A percentile compares a stretch with the other conserved stretches of the same genome.
These are phyloP conservation scores for Hysterangium stoloniferum DNA, from an alignment of 768 basidiomycete species.

Conservation along the genomic window DNA sequence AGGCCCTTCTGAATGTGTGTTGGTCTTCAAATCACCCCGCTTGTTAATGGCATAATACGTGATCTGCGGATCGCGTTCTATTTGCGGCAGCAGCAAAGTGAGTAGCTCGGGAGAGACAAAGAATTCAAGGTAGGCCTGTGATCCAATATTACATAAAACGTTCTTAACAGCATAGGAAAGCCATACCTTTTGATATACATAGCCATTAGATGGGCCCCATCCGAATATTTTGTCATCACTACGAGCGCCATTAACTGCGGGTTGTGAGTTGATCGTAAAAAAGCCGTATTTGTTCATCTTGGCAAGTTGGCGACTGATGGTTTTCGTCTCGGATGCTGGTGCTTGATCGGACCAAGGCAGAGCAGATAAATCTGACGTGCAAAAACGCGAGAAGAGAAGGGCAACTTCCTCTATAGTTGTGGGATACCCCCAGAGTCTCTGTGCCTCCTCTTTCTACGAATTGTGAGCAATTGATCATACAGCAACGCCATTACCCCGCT, in stretches of 20 bases:
- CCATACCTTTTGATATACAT: constrained; percentile 86
- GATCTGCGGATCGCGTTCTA: constrained; percentile 80
- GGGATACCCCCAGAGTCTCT: constrained; percentile 85
- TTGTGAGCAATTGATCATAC: neutral
- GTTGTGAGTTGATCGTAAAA: constrained; percentile 95
- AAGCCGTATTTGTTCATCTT: constrained; percentile 88
- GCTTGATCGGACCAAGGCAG: constrained; percentile 94
- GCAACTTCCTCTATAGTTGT: constrained; percentile 55
- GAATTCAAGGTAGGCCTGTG: constrained; percentile 93
- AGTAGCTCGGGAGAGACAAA: constrained; percentile 77
- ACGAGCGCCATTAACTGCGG: constrained; percentile 82
- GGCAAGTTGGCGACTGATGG: constrained; percentile 72
- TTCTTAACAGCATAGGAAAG: neutral
- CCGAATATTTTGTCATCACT: constrained; percentile 84
- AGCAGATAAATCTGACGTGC: constrained; percentile 58
- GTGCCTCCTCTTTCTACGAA: constrained; percentile 78
- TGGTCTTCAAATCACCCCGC: constrained; percentile 88
- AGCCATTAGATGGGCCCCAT: constrained; percentile 92
- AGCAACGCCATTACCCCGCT: constrained; percentile 15
- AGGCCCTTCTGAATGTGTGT: constrained; percentile 90
- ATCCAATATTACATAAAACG: constrained; percentile 8
- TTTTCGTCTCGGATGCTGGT: constrained; percentile 74
- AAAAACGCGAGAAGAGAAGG: constrained; percentile 78
- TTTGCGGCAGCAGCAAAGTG: constrained; percentile 62
- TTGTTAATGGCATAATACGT: constrained; percentile 99